These are phyloP conservation scores for Furcasterigmium furcatum DNA, from an alignment of 2,329 filamentous ascomycete genomes.

Conservation along the genomic window DNA sequence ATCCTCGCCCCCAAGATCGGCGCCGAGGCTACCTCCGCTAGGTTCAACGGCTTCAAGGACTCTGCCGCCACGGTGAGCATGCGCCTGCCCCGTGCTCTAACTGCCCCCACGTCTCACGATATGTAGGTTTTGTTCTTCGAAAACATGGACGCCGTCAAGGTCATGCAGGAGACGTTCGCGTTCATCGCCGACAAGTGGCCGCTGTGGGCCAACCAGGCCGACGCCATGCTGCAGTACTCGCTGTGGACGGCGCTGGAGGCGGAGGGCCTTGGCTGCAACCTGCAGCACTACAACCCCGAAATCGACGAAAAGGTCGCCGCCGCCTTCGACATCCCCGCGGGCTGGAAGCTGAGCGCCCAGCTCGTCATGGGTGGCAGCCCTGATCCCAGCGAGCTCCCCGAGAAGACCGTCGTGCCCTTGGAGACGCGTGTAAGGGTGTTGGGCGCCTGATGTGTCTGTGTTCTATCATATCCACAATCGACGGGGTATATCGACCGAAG, in stretches of 20 bases:
- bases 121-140: conserved; percentile 73
- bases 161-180: conserved; percentile 65
- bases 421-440: background rate
- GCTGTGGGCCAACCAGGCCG: conserved; percentile 70
- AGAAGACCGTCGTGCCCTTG: background rate
- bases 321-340: conserved; percentile 66
- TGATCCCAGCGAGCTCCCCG: conserved; percentile 33
- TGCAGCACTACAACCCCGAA: conserved; percentile 92
- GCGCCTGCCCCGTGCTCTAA: background rate
- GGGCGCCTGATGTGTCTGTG: background rate
- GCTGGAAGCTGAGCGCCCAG: conserved; percentile 79
- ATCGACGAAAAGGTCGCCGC: conserved; percentile 69
- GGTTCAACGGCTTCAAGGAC: conserved; percentile 54
- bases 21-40: conserved; percentile 41
- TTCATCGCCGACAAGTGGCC: conserved; percentile 78
- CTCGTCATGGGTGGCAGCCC: conserved; percentile 72
- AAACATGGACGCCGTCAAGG: conserved; percentile 65
- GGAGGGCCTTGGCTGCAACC: conserved; percentile 81
- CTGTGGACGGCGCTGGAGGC: conserved; percentile 82
- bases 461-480: no score
- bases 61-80: conserved; percentile 72
- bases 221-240: conserved; percentile 78
- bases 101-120: no score
- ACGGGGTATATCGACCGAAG: no score
- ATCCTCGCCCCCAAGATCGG: conserved; percentile 67